Evolutionary conservation across 306 rosid species (phyloP).

Genomic region (Urtica urens): DNA sequence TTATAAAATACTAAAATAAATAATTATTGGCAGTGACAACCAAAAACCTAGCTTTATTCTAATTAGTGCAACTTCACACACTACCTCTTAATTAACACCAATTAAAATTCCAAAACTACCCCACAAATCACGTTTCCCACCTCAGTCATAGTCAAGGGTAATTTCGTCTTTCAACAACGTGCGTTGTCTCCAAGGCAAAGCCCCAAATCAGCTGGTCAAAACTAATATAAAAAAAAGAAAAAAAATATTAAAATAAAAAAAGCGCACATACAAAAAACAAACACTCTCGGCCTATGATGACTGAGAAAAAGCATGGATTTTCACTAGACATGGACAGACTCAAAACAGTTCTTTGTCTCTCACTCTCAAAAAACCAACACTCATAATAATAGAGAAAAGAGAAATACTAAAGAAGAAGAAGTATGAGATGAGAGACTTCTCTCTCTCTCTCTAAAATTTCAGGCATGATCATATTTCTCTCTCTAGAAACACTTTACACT

Average conservation of each 20-base stretch:
- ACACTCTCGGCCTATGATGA: slow-evolving; percentile 17
- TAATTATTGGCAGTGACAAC: slow-evolving; percentile 1
- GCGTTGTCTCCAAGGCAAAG: slow-evolving; percentile 15
- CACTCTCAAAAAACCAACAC: neutral
- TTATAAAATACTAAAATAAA: slow-evolving; percentile 1
- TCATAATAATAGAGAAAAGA: slow-evolving; percentile 8
- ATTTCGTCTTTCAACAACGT: neutral
- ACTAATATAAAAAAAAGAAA: neutral
- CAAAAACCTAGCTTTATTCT: slow-evolving; percentile 1
- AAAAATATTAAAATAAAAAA: neutral
- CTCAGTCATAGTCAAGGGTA: too few relatives aligned
- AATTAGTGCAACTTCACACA: slow-evolving; percentile 3
- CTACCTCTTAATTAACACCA: slow-evolving; percentile 6
- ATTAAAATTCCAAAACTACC: neutral
- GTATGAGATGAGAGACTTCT: slow-evolving; percentile 4
- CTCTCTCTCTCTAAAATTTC: slow-evolving; percentile 6
- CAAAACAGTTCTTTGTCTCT: slow-evolving; percentile 14
- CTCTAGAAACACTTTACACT: slow-evolving; percentile 11
- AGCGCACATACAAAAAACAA: neutral
- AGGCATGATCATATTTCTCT: slow-evolving; percentile 16
- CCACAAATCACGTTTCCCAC: neutral
- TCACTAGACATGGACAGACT: slow-evolving; percentile 14
- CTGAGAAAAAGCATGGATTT: slow-evolving; percentile 14
- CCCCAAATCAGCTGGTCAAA: slow-evolving; percentile 15
- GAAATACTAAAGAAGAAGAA: too few relatives aligned